Conservation (phyloP, 2,329 filamentous ascomycete genomes). For the Cytospora schulzeri region DNA sequence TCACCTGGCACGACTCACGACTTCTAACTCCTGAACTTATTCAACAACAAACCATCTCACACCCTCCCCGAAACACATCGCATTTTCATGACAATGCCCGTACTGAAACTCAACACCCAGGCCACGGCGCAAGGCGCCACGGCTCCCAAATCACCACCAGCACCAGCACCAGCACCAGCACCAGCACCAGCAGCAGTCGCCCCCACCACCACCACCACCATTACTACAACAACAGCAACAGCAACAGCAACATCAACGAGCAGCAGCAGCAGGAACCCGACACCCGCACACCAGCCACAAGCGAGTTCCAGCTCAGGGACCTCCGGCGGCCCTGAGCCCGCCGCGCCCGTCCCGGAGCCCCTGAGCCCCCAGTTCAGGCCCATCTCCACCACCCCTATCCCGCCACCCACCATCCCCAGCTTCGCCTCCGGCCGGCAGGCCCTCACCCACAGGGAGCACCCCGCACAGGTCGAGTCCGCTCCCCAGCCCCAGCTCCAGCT, state of each 20-base stretch:
- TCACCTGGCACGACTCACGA: background rate
- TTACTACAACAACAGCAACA: no score
- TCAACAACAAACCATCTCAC: constrained; percentile 4
- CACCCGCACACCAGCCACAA: constrained; percentile 32
- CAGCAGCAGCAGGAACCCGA: constrained; percentile 32
- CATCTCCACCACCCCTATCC: constrained; percentile 23
- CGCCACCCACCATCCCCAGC: constrained; percentile 29
- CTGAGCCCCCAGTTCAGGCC: constrained; percentile 20
- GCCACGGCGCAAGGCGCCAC: constrained; percentile 30
- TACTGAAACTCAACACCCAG: constrained; percentile 35
- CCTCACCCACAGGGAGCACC: constrained; percentile 50
- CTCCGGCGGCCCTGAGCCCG: constrained; percentile 28
- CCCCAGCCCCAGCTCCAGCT: no score
- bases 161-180: constrained; percentile 29
- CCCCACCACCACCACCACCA: constrained; percentile 30
- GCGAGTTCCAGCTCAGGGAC: constrained; percentile 33
- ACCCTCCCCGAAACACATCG: constrained; percentile 1
- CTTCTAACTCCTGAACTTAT: background rate
- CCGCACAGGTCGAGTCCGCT: constrained; percentile 38
- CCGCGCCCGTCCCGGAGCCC: constrained; percentile 17
- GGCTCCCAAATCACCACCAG: constrained; percentile 22
- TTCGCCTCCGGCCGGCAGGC: constrained; percentile 40
- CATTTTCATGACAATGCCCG: constrained; percentile 33
- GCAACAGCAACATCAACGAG: no score
- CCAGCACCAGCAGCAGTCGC: background rate